Conservation (phyloP, 1,284 basidiomycete species). For the Hemileia vastatrix region DNA sequence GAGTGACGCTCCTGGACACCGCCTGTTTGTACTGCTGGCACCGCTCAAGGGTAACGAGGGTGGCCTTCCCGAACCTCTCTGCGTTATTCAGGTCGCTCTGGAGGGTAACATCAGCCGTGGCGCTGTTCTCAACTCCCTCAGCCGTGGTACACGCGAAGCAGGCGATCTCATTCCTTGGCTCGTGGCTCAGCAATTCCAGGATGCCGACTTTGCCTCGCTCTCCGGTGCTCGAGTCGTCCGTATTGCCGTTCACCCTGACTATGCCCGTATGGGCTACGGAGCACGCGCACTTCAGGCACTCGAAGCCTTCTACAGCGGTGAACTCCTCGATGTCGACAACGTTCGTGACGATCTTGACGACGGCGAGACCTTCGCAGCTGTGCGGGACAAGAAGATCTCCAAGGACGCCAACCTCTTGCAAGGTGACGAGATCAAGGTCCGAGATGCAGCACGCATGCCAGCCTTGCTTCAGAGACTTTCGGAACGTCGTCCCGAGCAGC, state of each 20-base stretch:
- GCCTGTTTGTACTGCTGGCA: constrained; percentile 87
- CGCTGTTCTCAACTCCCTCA: constrained; percentile 73
- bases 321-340: constrained; percentile 81
- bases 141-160: constrained; percentile 66
- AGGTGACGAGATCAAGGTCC: constrained; percentile 64
- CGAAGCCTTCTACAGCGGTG: constrained; percentile 82
- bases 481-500: constrained; percentile 74
- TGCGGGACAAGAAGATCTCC: neutral
- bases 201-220: constrained; percentile 80
- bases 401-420: constrained; percentile 51
- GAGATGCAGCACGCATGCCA: constrained; percentile 71
- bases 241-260: constrained; percentile 91
- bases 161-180: constrained; percentile 99
- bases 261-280: constrained; percentile 92
- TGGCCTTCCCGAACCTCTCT: constrained; percentile 79
- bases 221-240: constrained; percentile 85
- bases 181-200: constrained; percentile 90
- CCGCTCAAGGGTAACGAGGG: constrained; percentile 77
- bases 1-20: constrained; percentile 91
- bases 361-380: constrained; percentile 55
- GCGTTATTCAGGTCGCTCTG: constrained; percentile 81
- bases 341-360: constrained; percentile 49
- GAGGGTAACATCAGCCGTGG: constrained; percentile 85
- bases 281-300: constrained; percentile 74
- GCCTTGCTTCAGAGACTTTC: constrained; percentile 82